A percentile compares a stretch with the other conserved stretches of the same genome.
These are phyloP conservation scores for Solanum pinnatisectum DNA, from an alignment of 257 asterid genomes.

Conservation along the genomic window DNA sequence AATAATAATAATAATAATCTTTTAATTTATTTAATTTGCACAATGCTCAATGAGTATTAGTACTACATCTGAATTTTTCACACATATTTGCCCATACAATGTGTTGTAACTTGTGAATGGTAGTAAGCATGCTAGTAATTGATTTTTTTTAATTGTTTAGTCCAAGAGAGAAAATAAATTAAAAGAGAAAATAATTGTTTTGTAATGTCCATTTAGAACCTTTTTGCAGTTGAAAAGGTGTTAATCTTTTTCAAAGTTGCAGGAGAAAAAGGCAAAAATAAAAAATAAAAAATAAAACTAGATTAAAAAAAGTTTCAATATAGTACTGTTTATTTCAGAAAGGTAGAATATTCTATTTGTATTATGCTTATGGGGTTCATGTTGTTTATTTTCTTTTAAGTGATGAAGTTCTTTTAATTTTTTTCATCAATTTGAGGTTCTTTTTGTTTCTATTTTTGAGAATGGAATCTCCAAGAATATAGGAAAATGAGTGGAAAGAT, in stretches of 20 bases:
- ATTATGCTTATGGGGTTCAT: neutral
- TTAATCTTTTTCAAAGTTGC: slow-evolving; percentile 33
- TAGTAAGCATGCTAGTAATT: slow-evolving; percentile 23
- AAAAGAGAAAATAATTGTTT: neutral
- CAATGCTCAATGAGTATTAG: slow-evolving; percentile 29
- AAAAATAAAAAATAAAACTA: neutral
- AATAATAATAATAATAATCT: neutral
- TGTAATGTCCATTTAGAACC: slow-evolving; percentile 19
- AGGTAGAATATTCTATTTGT: neutral
- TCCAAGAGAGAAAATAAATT: neutral
- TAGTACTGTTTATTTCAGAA: neutral
- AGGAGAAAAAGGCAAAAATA: slow-evolving; percentile 7
- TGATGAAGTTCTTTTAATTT: neutral
- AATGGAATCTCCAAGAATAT: neutral
- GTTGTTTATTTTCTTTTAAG: neutral
- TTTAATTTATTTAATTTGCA: slow-evolving; percentile 25
- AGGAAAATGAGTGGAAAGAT: neutral
- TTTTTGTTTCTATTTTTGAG: neutral
- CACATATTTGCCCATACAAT: slow-evolving; percentile 14
- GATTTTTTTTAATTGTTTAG: neutral
- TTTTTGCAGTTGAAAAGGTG: slow-evolving; percentile 33
- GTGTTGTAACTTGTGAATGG: neutral
- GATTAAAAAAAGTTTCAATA: neutral
- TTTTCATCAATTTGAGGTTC: neutral
- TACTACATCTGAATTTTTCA: slow-evolving; percentile 3